Evolutionary conservation across 306 rosid species (phyloP).

Genomic region (Biancaea sappan): DNA sequence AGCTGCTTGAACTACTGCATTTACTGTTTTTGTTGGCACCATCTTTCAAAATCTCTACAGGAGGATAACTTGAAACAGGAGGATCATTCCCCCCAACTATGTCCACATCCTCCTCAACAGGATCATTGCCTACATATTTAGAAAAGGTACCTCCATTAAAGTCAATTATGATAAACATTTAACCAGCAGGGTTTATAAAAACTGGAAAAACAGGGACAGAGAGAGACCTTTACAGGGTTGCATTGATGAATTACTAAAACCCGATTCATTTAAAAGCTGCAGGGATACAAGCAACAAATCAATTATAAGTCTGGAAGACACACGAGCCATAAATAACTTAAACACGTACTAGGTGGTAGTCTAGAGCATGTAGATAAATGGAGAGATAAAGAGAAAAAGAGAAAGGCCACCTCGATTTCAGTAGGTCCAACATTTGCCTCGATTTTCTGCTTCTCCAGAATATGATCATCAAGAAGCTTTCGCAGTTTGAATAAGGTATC

Average conservation of each 20-base stretch:
- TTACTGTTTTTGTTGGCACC: constrained; percentile 62
- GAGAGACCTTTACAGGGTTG: constrained; percentile 72
- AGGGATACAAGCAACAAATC: constrained; percentile 30
- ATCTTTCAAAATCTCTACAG: constrained; percentile 82
- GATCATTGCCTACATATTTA: constrained; percentile 65
- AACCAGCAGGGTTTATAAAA: neutral
- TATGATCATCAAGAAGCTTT: constrained; percentile 73
- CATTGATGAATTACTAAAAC: constrained; percentile 74
- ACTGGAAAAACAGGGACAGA: neutral
- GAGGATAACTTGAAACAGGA: constrained; percentile 76
- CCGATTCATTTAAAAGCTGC: constrained; percentile 75
- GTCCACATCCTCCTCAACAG: constrained; percentile 86
- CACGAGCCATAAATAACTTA: neutral
- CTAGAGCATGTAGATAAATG: neutral
- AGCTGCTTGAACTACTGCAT: constrained; percentile 74
- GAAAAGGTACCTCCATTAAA: constrained; percentile 20
- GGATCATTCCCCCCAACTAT: constrained; percentile 87
- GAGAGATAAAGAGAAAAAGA: neutral
- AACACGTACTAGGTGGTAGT: neutral
- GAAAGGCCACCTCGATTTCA: constrained; percentile 71
- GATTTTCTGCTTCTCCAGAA: constrained; percentile 63
- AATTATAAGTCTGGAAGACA: constrained; percentile 22
- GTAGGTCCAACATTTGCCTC: constrained; percentile 59
- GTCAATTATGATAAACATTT: neutral
- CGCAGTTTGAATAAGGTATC: constrained; percentile 69